Percentiles rank a stretch among this genome's conserved stretches.
phyloP scores from a whole-genome alignment of 1,284 basidiomycete genomes.

The Tilletia walkeri region DNA sequence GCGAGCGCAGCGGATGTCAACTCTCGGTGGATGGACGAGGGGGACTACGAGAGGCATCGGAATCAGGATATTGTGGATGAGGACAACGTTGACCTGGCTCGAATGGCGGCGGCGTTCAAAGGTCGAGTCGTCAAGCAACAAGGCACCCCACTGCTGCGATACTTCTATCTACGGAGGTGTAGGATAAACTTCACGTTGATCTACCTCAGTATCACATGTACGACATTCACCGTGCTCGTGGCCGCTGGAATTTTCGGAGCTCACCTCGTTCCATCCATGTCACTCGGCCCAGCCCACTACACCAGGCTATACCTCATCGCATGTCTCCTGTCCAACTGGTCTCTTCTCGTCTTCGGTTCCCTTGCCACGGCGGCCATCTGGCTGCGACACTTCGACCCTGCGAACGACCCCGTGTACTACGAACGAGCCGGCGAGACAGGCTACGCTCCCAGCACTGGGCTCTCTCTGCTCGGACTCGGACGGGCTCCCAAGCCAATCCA shows the following conservation, averaged over 20 bases:
- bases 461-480: not conserved
- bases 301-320: not conserved
- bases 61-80: not conserved
- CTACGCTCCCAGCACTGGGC: not conserved
- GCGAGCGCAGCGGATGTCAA: not conserved
- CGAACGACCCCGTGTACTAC: not conserved
- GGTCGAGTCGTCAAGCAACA: conserved; percentile 3
- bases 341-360: conserved; percentile 1
- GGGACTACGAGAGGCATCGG: not conserved
- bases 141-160: not conserved
- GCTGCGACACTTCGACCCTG: conserved; percentile 4
- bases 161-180: not conserved
- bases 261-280: not conserved
- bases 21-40: not conserved
- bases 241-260: not conserved
- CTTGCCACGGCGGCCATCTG: not conserved
- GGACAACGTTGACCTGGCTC: not conserved
- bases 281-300: not conserved
- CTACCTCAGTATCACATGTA: not conserved
- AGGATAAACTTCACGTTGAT: not conserved
- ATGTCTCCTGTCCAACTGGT: not conserved
- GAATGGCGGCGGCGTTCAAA: conserved; percentile 7
- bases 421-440: not conserved
- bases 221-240: not conserved
- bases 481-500: not conserved